phyloP scores from a whole-genome alignment of 306 rosid species.

The Leucaena leucocephala region DNA sequence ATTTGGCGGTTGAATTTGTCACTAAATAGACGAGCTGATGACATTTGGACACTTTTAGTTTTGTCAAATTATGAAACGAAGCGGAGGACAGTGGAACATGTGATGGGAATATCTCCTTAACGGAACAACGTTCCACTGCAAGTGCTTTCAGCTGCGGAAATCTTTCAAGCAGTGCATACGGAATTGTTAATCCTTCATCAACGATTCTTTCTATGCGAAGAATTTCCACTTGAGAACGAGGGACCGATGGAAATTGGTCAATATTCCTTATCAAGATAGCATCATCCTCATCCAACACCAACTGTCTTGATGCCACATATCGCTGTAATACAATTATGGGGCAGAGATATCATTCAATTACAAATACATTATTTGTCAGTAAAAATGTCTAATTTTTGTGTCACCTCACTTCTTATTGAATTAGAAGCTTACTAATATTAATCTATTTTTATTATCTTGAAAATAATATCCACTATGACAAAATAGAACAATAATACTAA shows the following conservation, averaged over 20 bases:
- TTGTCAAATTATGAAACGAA: background rate
- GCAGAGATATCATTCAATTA: too few species aligned
- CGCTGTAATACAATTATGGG: too few species aligned
- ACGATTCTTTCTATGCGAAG: background rate
- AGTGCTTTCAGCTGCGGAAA: background rate
- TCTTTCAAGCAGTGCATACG: background rate
- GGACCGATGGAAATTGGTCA: background rate
- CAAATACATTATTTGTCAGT: too few species aligned
- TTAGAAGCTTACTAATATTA: too few species aligned
- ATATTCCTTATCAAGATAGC: background rate
- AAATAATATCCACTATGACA: too few species aligned
- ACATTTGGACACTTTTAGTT: background rate
- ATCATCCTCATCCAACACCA: background rate
- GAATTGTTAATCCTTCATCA: background rate
- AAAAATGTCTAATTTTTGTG: too few species aligned
- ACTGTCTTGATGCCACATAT: background rate
- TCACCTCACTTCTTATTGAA: too few species aligned
- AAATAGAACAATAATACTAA: too few species aligned
- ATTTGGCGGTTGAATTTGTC: background rate
- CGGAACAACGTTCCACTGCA: fast-evolving
- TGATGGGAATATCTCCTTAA: background rate
- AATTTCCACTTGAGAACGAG: background rate
- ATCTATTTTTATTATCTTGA: too few species aligned
- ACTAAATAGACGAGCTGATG: background rate
- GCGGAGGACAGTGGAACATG: background rate